Base-by-base conservation (phyloP, 2,329 filamentous ascomycete species). In the Rachicladosporium sp. region DNA sequence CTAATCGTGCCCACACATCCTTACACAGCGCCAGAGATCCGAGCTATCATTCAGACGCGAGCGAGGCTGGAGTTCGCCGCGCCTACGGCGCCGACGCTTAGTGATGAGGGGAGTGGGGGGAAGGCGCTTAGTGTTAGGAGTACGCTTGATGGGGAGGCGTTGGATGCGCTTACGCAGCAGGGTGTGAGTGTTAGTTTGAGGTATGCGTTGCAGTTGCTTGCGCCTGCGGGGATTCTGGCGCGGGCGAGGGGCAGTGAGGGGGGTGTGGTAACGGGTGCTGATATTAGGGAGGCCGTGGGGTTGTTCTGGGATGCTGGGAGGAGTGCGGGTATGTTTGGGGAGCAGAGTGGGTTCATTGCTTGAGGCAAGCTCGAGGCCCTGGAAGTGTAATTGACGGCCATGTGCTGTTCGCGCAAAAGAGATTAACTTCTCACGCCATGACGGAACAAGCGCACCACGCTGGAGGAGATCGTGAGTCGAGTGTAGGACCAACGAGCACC, bases 1-100 rank as follows among this genome's bases (percentile, higher is more conserved):
- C 82, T 98, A 57, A 96, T 98, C 65, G 81, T 98, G 55, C 91
- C 91, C 33, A 98, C 91, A 11, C 83, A 87, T 51, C 80, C 87
- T 8, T 98, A 96, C 67, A 75, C 80, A 45, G 75, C 79, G 32
- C 78, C 86, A 10, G 91, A 98, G 66, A 93, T 98, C 61, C 87
- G 87, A 66, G 78, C 80, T 45, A 98, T 98, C 62, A 81, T 96
- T 53, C 76, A 80, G 50, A 79, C 93, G 53, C 81, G 91, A 36
- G 78, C 86, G 5, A 53, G 52, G 40, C 52, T 61, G 27, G 58
- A 61, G 37, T 60, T 54, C 43, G 56, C 54, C n/a, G 51, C 52
- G 5, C 49, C 57, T 2, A 57, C 56, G 2, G 52, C 56, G 4
- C 57, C 58, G 4, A 46, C 51, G 11, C 48, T 61, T 1, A 47